A percentile compares a stretch with the other conserved stretches of the same genome.
Conservation (phyloP, 345 rosid species). For the Nephelium lappaceum region DNA sequence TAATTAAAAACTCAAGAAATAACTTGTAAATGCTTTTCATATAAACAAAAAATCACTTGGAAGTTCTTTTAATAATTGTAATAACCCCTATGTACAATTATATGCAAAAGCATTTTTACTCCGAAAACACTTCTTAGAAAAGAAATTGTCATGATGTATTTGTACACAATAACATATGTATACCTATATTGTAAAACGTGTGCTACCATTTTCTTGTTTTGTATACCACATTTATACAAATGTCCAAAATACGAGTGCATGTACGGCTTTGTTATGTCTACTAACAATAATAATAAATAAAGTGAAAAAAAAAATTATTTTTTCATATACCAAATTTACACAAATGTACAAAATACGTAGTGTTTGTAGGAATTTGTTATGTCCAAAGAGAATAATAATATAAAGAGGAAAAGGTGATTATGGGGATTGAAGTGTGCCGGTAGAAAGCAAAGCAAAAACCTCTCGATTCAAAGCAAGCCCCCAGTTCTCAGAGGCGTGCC, state of each 20-base stretch:
- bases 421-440: slow-evolving; percentile 40
- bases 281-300: too few species aligned
- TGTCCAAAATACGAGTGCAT: not conserved
- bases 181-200: not conserved
- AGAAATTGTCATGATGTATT: not conserved
- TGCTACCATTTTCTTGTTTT: too few species aligned
- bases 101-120: too few species aligned
- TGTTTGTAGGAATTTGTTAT: not conserved
- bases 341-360: not conserved
- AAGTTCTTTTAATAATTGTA: too few species aligned
- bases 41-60: too few species aligned
- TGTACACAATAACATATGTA: not conserved
- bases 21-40: too few species aligned
- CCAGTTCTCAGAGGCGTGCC: slow-evolving; percentile 67
- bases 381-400: not conserved
- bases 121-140: too few species aligned
- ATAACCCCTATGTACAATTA: too few species aligned
- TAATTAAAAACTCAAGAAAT: too few species aligned
- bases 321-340: not conserved
- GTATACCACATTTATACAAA: not conserved
- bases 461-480: slow-evolving; percentile 35
- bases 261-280: not conserved
- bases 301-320: too few species aligned
- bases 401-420: not conserved
- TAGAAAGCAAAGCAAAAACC: slow-evolving; percentile 25